Evolutionary conservation across 2,329 filamentous ascomycete species (phyloP).

Genomic region (Westerdykella aurantiaca): DNA sequence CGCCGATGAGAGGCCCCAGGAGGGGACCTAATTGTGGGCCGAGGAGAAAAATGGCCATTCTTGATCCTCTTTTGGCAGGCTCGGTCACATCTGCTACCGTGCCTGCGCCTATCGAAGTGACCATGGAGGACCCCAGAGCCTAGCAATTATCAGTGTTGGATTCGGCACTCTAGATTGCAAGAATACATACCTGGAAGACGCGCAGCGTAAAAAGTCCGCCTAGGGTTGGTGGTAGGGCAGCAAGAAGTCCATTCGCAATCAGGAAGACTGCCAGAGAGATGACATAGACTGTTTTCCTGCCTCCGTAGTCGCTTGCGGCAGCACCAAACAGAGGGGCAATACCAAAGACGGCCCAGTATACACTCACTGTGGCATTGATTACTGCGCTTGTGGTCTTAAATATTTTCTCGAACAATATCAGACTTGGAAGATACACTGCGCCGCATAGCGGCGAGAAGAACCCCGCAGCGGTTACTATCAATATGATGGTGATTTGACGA

Average conservation of each 20-base stretch:
- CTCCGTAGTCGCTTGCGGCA: slow-evolving; percentile 37
- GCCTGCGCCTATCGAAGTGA: slow-evolving; percentile 41
- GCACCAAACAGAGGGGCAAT: slow-evolving; percentile 42
- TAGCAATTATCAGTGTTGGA: background rate
- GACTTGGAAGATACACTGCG: slow-evolving; percentile 41
- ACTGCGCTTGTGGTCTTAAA: slow-evolving; percentile 34
- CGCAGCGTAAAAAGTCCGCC: slow-evolving; percentile 38
- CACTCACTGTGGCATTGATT: slow-evolving; percentile 43
- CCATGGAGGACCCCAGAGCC: slow-evolving; percentile 40
- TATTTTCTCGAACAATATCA: slow-evolving; percentile 35
- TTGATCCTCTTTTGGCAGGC: slow-evolving; percentile 36
- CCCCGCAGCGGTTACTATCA: slow-evolving; percentile 38
- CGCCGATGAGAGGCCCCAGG: slow-evolving; percentile 42
- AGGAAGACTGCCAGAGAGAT: slow-evolving; percentile 39
- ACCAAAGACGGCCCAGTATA: slow-evolving; percentile 44
- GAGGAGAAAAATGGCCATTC: slow-evolving; percentile 41
- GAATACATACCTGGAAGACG: slow-evolving; percentile 32
- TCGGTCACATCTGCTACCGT: slow-evolving; percentile 41
- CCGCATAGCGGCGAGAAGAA: slow-evolving; percentile 43
- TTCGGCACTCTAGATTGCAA: background rate
- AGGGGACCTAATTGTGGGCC: slow-evolving; percentile 44
- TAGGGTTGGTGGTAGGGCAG: slow-evolving; percentile 36
- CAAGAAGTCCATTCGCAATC: slow-evolving; percentile 37
- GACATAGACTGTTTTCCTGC: slow-evolving; percentile 40
- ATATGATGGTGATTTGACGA: slow-evolving; percentile 36